Conservation (phyloP, 352 stramenopile genomes). For the Phytophthora cactorum region DNA sequence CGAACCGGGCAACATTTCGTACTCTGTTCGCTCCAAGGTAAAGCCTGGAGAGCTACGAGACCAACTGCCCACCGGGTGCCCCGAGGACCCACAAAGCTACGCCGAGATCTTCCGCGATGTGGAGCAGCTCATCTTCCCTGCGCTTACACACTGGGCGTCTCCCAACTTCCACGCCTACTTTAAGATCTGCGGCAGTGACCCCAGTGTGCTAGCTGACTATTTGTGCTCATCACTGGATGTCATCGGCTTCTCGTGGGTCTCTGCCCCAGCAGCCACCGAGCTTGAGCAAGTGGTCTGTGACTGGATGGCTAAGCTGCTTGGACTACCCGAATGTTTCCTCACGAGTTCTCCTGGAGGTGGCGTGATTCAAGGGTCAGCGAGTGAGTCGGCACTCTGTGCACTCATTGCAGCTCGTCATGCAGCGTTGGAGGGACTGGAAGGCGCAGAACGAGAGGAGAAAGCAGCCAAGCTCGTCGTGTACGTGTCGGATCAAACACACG, state of each 20-base stretch:
- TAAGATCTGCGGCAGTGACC: conserved; percentile 54
- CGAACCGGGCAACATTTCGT: conserved; percentile 35
- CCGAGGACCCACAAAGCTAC: conserved; percentile 62
- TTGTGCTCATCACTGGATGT: conserved; percentile 62
- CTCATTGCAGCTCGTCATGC: conserved; percentile 50
- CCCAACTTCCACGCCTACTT: conserved; percentile 77
- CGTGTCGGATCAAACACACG: conserved; percentile 75
- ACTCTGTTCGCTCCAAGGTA: conserved; percentile 48
- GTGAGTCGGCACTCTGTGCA: conserved; percentile 60
- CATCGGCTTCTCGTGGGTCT: conserved; percentile 73
- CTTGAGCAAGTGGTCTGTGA: conserved; percentile 75
- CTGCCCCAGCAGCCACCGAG: conserved; percentile 63
- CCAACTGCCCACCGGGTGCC: conserved; percentile 48
- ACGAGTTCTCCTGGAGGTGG: conserved; percentile 59
- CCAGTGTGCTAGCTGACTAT: conserved; percentile 61
- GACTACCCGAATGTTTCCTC: conserved; percentile 61
- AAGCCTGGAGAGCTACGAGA: conserved; percentile 53
- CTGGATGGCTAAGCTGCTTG: conserved; percentile 67
- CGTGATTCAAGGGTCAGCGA: conserved; percentile 74
- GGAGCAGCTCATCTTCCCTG: conserved; percentile 65
- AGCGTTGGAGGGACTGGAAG: conserved; percentile 45
- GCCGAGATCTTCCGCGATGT: conserved; percentile 66
- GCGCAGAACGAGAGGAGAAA: conserved; percentile 37
- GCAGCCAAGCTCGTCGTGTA: conserved; percentile 62
- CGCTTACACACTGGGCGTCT: conserved; percentile 73